Evolutionary conservation across 768 basidiomycete species (phyloP).

Genomic region (Lactarius hengduanensis): DNA sequence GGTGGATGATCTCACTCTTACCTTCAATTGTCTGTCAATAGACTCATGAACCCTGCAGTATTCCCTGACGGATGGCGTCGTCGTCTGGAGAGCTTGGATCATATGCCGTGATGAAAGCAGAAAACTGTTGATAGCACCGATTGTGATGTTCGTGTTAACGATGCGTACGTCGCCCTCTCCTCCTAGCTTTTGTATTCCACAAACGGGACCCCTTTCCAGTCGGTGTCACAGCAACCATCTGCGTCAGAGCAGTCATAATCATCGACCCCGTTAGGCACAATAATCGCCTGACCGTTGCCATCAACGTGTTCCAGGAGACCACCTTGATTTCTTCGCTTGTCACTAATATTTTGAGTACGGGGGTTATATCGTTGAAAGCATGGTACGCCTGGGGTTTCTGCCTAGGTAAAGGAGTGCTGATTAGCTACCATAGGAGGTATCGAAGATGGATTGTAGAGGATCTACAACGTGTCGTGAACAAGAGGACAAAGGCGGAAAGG

Average conservation of each 20-base stretch:
- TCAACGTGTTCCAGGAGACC: not conserved
- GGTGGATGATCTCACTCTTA: not conserved
- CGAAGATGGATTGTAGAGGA: not conserved
- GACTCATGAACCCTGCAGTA: not conserved
- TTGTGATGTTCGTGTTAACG: conserved; percentile 1
- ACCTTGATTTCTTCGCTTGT: not conserved
- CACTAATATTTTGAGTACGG: not conserved
- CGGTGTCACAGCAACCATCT: not conserved
- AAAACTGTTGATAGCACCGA: not conserved
- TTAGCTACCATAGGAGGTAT: not conserved
- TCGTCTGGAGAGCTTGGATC: conserved; percentile 22
- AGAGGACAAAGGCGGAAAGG: not conserved
- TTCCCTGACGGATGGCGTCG: conserved; percentile 18
- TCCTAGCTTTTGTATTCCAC: not conserved
- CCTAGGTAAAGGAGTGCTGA: not conserved
- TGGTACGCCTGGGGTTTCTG: not conserved
- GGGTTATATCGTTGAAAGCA: not conserved
- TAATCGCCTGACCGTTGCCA: not conserved
- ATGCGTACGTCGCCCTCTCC: not conserved
- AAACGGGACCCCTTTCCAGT: not conserved
- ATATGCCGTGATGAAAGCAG: not conserved
- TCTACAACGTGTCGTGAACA: not conserved
- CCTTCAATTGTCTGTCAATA: not conserved
- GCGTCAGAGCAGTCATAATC: not conserved
- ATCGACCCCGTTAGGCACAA: not conserved